Evolutionary conservation across 495 filamentous ascomycete genomes (phyloP), one percentile per base, ranked within the genome.

Genomic region (Tuber umbilicatum): DNA sequence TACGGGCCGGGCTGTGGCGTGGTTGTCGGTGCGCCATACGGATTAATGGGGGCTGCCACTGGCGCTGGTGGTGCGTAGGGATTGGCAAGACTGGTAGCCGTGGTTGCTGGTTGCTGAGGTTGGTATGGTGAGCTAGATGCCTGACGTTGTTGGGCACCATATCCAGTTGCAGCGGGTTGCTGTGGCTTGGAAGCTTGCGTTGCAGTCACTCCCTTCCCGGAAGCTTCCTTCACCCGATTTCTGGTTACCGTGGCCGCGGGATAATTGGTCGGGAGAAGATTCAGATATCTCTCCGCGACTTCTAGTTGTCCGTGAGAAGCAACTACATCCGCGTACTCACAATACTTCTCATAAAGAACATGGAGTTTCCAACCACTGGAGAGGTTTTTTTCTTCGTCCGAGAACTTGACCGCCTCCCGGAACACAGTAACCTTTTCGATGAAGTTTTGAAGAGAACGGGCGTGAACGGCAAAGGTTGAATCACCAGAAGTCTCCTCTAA

Each of bases 391-490:
- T 97, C 93, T 9, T 86, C 85, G 81, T 99, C 95, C 76, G 91
- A 83, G 84, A 97, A 99, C 78, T 94, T 94, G 72, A 92, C 94
- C 67, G 95, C 94, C 80, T 97, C 88, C 70, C 95, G 91, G 89
- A 99, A 98, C 60, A 99, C 90, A 2, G 94, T 97, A 70, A 99
- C 95, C 86, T 98, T 99, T 85, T 99, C 95, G 75, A 99, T 95
- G 83, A 99, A 92, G 70, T 91, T 89, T 80, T 98, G 96, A 73
- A 99, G 85, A 67, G 91, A 90, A 73, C 89, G 89, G 70, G 94
- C 95, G 78, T 98, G 96, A 70, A 98, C 88, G 9, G 94, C 96
- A 85, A 97, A 99, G 73, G 88, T 90, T 31, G 92, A 93, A 77
- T 92, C 91, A 72, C 89, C 88, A 70, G 86, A 84, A 17, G 87